Conservation (phyloP, 73 alveolate species). For the Tetrahymena borealis region DNA sequence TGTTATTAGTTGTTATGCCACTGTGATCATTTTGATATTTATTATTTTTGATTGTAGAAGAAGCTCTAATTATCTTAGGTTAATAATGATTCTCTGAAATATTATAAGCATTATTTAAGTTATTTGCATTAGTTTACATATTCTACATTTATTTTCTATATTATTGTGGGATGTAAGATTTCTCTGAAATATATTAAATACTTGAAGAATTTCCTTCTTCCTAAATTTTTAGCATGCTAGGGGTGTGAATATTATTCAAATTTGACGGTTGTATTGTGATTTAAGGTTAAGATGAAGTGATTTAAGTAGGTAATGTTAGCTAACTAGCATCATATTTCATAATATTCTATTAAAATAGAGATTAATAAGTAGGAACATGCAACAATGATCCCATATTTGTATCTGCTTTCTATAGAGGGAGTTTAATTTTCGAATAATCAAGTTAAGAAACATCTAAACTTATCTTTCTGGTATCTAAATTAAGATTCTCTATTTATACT, state of each 20-base stretch:
- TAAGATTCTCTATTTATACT: neutral
- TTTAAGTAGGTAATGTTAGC: neutral
- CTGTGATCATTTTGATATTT: no score
- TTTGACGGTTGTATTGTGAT: neutral
- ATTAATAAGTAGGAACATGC: neutral
- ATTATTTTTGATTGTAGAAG: no score
- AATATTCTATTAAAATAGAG: neutral
- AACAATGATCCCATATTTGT: neutral
- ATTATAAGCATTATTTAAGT: neutral
- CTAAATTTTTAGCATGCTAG: neutral
- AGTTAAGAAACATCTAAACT: neutral
- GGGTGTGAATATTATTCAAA: neutral
- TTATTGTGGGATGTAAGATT: neutral
- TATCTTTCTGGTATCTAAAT: neutral
- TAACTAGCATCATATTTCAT: neutral
- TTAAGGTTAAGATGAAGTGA: neutral
- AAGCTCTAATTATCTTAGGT: neutral
- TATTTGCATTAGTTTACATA: neutral
- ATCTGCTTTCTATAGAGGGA: neutral
- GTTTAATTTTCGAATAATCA: neutral
- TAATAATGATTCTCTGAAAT: neutral
- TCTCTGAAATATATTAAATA: neutral
- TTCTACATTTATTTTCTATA: neutral
- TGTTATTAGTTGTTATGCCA: no score
- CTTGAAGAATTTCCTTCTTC: neutral